These are phyloP conservation scores for Paramecium caudatum DNA, from an alignment of 73 alveolate species.

Conservation along the genomic window DNA sequence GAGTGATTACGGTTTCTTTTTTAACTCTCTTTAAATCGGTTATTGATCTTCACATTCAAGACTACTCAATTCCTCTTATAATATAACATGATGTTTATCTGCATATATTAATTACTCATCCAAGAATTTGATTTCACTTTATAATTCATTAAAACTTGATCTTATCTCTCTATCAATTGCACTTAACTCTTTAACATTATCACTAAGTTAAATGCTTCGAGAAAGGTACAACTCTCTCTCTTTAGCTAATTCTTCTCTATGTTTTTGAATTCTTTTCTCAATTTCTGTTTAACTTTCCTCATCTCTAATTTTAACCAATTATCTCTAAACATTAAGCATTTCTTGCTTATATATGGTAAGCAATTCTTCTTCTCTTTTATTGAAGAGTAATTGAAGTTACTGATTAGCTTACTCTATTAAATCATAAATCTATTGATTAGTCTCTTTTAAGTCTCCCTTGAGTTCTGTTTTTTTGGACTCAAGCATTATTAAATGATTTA, in stretches of 20 bases:
- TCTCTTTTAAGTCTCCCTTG: neutral
- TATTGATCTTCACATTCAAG: neutral
- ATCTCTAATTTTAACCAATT: conserved; percentile 32
- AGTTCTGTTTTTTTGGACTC: conserved; percentile 43
- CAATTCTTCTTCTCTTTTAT: conserved; percentile 57
- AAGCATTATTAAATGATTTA: conserved; percentile 7
- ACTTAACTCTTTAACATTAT: conserved; percentile 13
- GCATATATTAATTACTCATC: conserved; percentile 68
- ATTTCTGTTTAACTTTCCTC: conserved; percentile 57
- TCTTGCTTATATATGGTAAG: conserved; percentile 30
- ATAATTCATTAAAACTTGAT: conserved; percentile 7
- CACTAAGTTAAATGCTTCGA: neutral
- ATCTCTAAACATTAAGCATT: conserved; percentile 43
- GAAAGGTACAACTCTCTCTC: neutral
- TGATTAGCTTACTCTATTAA: conserved; percentile 8
- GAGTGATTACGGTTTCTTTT: conserved; percentile 11
- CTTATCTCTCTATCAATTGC: neutral
- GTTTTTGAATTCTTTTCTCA: conserved; percentile 38
- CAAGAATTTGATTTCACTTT: conserved; percentile 46
- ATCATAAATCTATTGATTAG: conserved; percentile 8
- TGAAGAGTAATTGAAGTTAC: neutral
- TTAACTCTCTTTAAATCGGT: neutral
- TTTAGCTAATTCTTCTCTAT: conserved; percentile 49
- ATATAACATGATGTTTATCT: conserved; percentile 50
- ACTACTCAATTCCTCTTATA: conserved; percentile 56